phyloP scores from a whole-genome alignment of 345 rosid genomes.

The Salix purpurea region DNA sequence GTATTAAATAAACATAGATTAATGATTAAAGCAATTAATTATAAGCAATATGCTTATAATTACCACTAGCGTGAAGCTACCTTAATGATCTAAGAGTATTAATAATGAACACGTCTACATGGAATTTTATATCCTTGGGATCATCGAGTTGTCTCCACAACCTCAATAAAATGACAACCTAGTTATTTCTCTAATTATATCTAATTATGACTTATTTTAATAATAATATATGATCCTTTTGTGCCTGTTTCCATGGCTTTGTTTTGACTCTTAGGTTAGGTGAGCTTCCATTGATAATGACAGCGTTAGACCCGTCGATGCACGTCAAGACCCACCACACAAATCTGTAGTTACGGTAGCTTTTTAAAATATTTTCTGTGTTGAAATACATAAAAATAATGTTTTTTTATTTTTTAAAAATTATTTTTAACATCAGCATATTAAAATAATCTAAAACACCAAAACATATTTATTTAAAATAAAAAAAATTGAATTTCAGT shows the following conservation, averaged over 20 bases:
- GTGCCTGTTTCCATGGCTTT: neutral
- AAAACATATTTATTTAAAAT: too few relatives aligned
- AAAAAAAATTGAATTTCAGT: too few relatives aligned
- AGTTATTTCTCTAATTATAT: slow-evolving; percentile 16
- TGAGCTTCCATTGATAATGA: neutral
- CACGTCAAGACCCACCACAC: neutral
- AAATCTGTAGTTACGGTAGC: neutral
- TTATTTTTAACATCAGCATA: too few relatives aligned
- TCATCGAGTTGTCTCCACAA: slow-evolving; percentile 23
- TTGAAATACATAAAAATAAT: too few relatives aligned
- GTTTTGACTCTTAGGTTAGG: neutral
- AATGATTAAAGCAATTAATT: neutral
- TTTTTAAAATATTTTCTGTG: too few relatives aligned
- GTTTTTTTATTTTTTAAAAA: too few relatives aligned
- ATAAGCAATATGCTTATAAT: neutral
- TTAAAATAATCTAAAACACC: too few relatives aligned
- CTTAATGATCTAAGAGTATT: neutral
- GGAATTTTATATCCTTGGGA: neutral
- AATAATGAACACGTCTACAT: neutral
- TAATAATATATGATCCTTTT: neutral
- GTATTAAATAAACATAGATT: neutral
- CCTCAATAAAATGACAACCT: slow-evolving; percentile 16
- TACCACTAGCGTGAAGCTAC: neutral
- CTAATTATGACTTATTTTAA: neutral
- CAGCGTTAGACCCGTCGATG: neutral